Conservation (phyloP, 495 filamentous ascomycete species). For the Xylaria scruposa region DNA sequence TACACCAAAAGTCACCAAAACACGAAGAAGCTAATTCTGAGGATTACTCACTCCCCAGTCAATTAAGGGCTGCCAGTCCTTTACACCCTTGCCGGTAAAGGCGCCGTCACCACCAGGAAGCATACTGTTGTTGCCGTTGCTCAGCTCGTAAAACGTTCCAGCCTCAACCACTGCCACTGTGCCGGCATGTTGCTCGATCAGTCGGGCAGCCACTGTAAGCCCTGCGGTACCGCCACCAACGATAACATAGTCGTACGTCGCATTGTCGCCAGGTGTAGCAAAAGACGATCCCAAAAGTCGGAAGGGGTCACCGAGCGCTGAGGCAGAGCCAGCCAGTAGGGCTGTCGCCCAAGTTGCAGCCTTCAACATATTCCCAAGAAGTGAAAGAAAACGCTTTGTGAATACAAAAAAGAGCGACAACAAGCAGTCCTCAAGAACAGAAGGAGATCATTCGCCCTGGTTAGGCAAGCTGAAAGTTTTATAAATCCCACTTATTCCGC, state of each 20-base stretch:
- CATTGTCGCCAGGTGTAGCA: conserved; percentile 31
- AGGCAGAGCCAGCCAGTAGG: conserved; percentile 14
- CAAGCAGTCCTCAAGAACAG: conserved; percentile 5
- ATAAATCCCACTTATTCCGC: conserved; percentile 1
- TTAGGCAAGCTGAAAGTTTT: conserved; percentile 8
- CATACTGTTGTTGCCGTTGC: conserved; percentile 49
- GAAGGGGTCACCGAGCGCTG: conserved; percentile 18
- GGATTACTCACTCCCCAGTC: conserved; percentile 53
- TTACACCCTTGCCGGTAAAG: conserved; percentile 24
- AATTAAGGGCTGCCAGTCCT: conserved; percentile 40
- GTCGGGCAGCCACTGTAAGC: conserved; percentile 53
- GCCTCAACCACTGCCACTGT: conserved; percentile 60
- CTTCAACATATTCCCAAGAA: conserved; percentile 15
- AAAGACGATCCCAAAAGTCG: conserved; percentile 29
- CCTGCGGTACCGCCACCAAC: conserved; percentile 64
- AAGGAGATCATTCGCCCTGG: background rate
- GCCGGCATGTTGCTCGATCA: conserved; percentile 40
- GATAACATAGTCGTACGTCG: conserved; percentile 47
- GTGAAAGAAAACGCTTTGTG: conserved; percentile 9
- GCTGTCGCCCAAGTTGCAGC: conserved; percentile 18
- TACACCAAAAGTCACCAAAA: background rate
- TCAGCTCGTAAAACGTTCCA: conserved; percentile 60
- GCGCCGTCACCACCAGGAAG: conserved; percentile 44
- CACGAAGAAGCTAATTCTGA: background rate
- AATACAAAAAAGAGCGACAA: conserved; percentile 17